phyloP scores from a whole-genome alignment of 495 filamentous ascomycete genomes.

The Chaetomium cochliodes region DNA sequence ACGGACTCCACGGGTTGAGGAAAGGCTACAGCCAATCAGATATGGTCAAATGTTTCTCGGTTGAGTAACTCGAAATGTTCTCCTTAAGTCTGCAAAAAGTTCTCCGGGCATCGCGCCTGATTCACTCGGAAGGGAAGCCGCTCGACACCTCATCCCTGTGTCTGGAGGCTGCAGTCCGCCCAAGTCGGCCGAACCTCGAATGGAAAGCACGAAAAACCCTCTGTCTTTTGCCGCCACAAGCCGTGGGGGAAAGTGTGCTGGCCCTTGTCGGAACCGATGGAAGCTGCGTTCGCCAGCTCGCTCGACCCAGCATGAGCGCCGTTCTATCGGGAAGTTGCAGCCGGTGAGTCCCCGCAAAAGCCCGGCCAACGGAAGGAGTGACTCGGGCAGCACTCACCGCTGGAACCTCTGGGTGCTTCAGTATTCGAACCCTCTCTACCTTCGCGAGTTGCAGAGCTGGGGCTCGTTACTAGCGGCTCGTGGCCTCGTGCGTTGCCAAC shows the following conservation, averaged over 20 bases:
- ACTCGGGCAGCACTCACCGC: neutral
- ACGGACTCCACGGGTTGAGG: neutral
- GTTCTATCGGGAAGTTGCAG: slow-evolving; percentile 22
- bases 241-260: slow-evolving; percentile 1
- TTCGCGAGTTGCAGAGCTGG: too few species aligned
- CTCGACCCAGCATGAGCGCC: neutral
- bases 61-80: neutral
- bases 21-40: slow-evolving; percentile 17
- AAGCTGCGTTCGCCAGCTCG: neutral
- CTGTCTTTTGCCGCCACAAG: neutral
- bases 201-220: neutral
- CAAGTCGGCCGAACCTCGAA: neutral
- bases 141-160: neutral
- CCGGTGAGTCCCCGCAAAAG: neutral
- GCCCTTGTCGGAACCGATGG: neutral
- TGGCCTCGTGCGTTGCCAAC: too few species aligned
- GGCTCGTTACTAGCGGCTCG: too few species aligned
- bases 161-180: neutral
- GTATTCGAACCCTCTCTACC: neutral
- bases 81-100: neutral
- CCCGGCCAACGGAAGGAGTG: neutral
- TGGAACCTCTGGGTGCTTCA: neutral
- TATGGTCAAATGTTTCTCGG: neutral
- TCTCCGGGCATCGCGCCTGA: neutral
- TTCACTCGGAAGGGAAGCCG: neutral